A percentile compares a stretch with the other conserved stretches of the same genome.
Evolutionary conservation across 345 rosid genomes (phyloP).

Genomic region (Boechera divaricarpa): DNA sequence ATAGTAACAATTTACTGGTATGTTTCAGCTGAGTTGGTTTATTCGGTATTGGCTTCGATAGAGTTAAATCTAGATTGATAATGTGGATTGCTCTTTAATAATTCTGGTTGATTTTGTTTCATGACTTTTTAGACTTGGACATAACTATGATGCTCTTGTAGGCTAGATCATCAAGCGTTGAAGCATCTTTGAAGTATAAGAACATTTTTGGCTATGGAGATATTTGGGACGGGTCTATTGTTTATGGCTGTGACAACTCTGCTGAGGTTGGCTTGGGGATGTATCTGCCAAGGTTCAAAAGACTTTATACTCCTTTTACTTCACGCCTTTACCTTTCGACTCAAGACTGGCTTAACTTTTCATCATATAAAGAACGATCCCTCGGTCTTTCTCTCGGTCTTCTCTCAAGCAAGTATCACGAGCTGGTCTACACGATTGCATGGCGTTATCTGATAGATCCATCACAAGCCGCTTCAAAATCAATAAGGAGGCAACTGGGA

Average conservation of each 20-base stretch:
- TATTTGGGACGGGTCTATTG: conserved; percentile 86
- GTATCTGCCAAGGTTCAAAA: conserved; percentile 74
- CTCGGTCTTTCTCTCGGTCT: conserved; percentile 88
- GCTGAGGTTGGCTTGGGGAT: conserved; percentile 84
- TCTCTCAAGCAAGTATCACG: conserved; percentile 68
- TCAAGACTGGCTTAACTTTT: conserved; percentile 85
- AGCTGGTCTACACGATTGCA: conserved; percentile 69
- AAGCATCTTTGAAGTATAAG: conserved; percentile 81
- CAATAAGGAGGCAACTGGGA: conserved; percentile 91
- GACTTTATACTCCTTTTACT: conserved; percentile 62
- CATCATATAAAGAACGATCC: conserved; percentile 82
- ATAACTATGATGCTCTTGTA: conserved; percentile 49
- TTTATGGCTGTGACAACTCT: conserved; percentile 80
- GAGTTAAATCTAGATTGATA: background rate
- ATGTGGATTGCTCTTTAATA: conserved; percentile 7
- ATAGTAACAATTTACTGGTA: background rate
- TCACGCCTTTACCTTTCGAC: conserved; percentile 74
- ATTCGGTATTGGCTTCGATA: background rate
- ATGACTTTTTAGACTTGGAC: background rate
- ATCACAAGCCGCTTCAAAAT: conserved; percentile 61
- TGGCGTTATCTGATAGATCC: conserved; percentile 89
- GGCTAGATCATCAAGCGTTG: conserved; percentile 82
- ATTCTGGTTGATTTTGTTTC: background rate
- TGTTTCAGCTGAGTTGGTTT: conserved; percentile 1
- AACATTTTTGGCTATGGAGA: conserved; percentile 92